Evolutionary conservation across 176 grass and related monocot genomes (phyloP), one percentile per base, ranked within the genome.

Genomic region (Cenchrus purpureus): DNA sequence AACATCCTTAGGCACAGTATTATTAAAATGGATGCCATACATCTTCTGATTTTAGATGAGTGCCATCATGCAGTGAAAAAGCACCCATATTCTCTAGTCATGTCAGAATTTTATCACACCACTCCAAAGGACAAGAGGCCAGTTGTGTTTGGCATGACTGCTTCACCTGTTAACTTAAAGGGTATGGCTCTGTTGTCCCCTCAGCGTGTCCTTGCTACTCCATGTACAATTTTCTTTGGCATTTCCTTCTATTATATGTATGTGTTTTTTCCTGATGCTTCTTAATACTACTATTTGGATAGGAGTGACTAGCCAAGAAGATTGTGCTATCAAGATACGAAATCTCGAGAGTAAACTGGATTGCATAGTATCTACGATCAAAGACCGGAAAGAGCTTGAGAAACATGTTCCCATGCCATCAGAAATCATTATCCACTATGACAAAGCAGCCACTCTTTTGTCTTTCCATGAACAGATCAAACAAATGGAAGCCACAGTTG

Each of bases 41-140:
- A 99, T 94, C 94, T 99, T 87, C 82, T 99, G 90, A 99, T 99
- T 75, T 91, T 99, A 92, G 97, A 99, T 20, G 97, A 99, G 88
- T 99, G 97, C 84, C 97, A 99, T 89, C 97, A 99, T 91, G 97
- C 97, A 87, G 97, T 99, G 69, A 99, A 99, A 94, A 99, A 99
- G 61, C 97, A 99, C 69, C 97, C 97, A 83, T 99, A 99, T 94
- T 99, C 97, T 86, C 85, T 99, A 87, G 97, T 99, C 31, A 99
- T 99, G 97, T 99, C 97, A 74, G 97, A 99, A 87, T 99, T 99
- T 78, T 99, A 99, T 86, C 97, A 99, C 74, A 99, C 97, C 56
- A 96, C 97, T 17, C 74, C 78, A 37, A 99, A 92, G 88, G 93
- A 94, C 79, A 99, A 94, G 88, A 89, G 97, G 15, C 97, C 97